Evolutionary conservation across 2,329 filamentous ascomycete species (phyloP), one percentile per base, ranked within the genome.

Genomic region (Claviceps humidiphila): DNA sequence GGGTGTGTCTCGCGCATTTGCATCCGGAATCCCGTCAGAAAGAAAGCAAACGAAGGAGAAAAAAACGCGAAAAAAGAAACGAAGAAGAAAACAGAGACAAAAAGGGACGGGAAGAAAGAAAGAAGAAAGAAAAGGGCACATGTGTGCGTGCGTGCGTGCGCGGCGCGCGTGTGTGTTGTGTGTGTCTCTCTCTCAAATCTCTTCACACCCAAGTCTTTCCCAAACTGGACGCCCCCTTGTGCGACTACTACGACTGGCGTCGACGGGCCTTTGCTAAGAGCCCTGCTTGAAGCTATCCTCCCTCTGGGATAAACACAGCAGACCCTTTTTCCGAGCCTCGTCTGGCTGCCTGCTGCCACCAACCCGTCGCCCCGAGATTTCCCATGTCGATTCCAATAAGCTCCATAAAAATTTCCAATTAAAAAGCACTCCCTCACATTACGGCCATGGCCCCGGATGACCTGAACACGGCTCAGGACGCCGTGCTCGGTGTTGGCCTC

Each of bases 331-430:
- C 43, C 44, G 47, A 50, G 45, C 26, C 22, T 41, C 53, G 34
- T 17, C 53, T 50, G 40, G 47, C 46, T 52, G 50, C 46, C 43
- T 47, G 40, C 40, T 17, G 40, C n/a, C 16, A 17, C 40, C 40
- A 41, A 17, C n/a, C n/a, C 17, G 40, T 24, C 50, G 52, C 56
- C 58, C 56, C 64, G 47, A 53, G 48, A 34, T 41, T 47, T 50
- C 53, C 55, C 60, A 64, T 64, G 58, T 64, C 59, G 57, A 57
- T 54, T 60, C 59, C 57, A 43, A 43, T 43, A 55, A 61, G 64
- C 64, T 66, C 64, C 65, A 67, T 66, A 66, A 67, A 64, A 64
- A 57, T 60, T 64, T 61, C 58, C 63, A 64, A 64, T 66, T 63
- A 64, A 64, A 40, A 65, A 62, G 39, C 50, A 56, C 50, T 48